Conservation (phyloP, 176 grass and related monocot genomes). For the Aegilops umbellulata region DNA sequence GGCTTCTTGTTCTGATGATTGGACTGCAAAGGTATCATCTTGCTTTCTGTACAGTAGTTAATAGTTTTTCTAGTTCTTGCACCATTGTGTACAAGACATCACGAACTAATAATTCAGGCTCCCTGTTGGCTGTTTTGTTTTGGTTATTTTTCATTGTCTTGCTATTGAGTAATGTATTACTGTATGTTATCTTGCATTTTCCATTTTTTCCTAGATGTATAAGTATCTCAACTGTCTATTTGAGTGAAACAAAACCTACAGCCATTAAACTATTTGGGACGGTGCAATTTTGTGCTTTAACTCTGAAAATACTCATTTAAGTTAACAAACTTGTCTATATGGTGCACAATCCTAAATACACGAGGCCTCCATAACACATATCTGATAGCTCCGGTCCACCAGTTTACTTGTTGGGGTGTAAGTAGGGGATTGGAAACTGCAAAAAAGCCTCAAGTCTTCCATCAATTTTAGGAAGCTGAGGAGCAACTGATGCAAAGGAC, state of each 20-base stretch:
- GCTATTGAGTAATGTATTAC: background rate
- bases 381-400: background rate
- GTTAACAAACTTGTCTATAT: background rate
- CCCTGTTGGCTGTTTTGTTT: background rate
- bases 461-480: background rate
- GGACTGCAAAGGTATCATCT: conserved; percentile 78
- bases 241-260: background rate
- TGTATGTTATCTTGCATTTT: background rate
- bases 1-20: conserved; percentile 96
- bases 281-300: background rate
- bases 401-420: background rate
- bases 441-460: background rate
- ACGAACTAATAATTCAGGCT: background rate
- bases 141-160: background rate
- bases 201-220: background rate
- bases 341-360: background rate
- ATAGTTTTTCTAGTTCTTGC: background rate
- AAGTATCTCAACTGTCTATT: background rate
- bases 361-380: background rate
- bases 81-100: background rate
- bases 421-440: background rate
- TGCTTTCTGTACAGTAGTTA: background rate
- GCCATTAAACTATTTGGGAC: background rate
- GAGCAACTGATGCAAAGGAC: background rate
- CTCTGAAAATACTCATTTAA: background rate